Conservation (phyloP, 1,139 yeast genomes). For the Wickerhamomyces sp. region DNA sequence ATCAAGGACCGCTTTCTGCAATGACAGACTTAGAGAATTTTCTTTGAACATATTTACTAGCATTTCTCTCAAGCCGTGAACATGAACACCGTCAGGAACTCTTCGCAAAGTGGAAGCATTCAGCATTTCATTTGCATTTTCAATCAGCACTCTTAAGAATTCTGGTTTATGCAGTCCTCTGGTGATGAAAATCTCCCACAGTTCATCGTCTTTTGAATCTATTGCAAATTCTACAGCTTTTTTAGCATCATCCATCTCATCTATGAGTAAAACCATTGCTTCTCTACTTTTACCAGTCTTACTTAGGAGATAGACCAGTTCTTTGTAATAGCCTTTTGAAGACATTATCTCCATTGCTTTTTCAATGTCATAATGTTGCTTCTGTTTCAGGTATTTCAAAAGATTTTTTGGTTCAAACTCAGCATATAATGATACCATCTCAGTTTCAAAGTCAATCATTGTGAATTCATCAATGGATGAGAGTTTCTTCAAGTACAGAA, state of each 20-base stretch:
- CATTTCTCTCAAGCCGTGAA: constrained; percentile 61
- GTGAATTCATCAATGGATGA: constrained; percentile 49
- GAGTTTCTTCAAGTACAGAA: constrained; percentile 55
- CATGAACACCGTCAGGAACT: constrained; percentile 58
- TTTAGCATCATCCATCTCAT: constrained; percentile 71
- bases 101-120: constrained; percentile 66
- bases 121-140: constrained; percentile 61
- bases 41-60: constrained; percentile 61
- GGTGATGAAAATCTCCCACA: constrained; percentile 74
- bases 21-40: constrained; percentile 54
- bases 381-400: constrained; percentile 48
- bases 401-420: constrained; percentile 52
- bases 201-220: constrained; percentile 62
- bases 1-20: constrained; percentile 55
- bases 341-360: constrained; percentile 65
- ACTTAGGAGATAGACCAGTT: constrained; percentile 77
- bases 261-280: constrained; percentile 74
- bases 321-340: constrained; percentile 48
- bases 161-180: constrained; percentile 69
- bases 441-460: constrained; percentile 57
- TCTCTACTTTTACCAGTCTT: constrained; percentile 74
- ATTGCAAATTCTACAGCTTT: constrained; percentile 81
- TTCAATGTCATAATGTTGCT: constrained; percentile 59
- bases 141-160: constrained; percentile 70
- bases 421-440: constrained; percentile 60